These are phyloP conservation scores for Apostasia ramifera DNA, from an alignment of 106 monocot species.

Conservation along the genomic window DNA sequence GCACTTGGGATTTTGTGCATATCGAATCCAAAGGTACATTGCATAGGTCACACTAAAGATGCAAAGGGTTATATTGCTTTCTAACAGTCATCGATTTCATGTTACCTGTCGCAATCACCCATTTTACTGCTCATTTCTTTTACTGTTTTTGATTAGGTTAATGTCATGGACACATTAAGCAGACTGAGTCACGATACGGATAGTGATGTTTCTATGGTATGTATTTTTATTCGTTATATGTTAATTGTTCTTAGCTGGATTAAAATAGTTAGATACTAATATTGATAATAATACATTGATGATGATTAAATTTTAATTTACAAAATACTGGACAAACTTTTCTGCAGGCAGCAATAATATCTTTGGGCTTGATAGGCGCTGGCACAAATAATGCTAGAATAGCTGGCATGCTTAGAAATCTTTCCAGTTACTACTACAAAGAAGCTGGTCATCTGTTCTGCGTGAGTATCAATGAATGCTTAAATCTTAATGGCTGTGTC, in stretches of 20 bases:
- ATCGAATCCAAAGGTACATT: conserved; percentile 84
- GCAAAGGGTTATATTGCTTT: too few species aligned
- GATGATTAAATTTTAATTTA: too few species aligned
- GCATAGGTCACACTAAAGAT: too few species aligned
- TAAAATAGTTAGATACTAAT: neutral
- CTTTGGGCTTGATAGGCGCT: conserved; percentile 88
- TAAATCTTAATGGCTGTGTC: too few species aligned
- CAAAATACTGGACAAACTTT: neutral
- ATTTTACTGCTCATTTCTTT: neutral
- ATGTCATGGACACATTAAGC: conserved; percentile 96
- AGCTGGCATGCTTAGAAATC: conserved; percentile 94
- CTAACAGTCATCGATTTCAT: too few species aligned
- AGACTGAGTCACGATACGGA: conserved; percentile 96
- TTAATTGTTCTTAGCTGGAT: neutral
- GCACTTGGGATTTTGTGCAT: conserved; percentile 93
- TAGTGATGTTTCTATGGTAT: conserved; percentile 90
- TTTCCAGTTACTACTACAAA: conserved; percentile 98
- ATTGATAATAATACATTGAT: too few species aligned
- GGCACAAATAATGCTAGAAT: conserved; percentile 97
- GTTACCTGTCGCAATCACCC: too few species aligned
- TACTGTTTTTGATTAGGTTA: conserved; percentile 45
- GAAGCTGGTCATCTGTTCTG: conserved; percentile 97
- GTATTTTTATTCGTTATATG: neutral
- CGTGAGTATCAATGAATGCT: conserved; percentile 31
- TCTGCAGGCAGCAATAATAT: conserved; percentile 84